A percentile compares a stretch with the other conserved stretches of the same genome.
phyloP scores from a whole-genome alignment of 1,139 yeast genomes.

The Debaryomyces udenii region DNA sequence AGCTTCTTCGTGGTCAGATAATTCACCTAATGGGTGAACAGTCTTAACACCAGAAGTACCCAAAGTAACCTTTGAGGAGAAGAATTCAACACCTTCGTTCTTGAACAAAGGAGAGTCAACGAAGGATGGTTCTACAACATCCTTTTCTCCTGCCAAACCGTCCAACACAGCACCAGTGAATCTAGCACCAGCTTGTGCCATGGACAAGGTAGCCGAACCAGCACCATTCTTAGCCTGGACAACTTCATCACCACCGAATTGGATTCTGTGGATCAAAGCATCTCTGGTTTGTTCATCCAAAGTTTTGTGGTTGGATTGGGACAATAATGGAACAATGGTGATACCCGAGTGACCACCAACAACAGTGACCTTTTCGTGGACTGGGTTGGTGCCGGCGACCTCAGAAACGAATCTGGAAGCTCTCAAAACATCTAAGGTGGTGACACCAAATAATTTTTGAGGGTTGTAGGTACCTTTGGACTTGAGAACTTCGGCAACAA shows the following conservation, averaged over 20 bases:
- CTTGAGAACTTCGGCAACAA: slow-evolving; percentile 84
- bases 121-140: slow-evolving; percentile 53
- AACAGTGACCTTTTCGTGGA: slow-evolving; percentile 70
- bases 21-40: slow-evolving; percentile 58
- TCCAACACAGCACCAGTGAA: slow-evolving; percentile 65
- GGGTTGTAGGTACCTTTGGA: slow-evolving; percentile 77
- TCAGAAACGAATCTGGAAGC: slow-evolving; percentile 80
- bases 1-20: slow-evolving; percentile 60
- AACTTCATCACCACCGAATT: slow-evolving; percentile 97
- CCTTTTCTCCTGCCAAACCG: slow-evolving; percentile 55
- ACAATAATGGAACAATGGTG: slow-evolving; percentile 87
- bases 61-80: slow-evolving; percentile 67
- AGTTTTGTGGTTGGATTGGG: slow-evolving; percentile 58
- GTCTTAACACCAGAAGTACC: slow-evolving; percentile 59
- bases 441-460: slow-evolving; percentile 84
- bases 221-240: slow-evolving; percentile 94
- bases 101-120: slow-evolving; percentile 53
- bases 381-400: slow-evolving; percentile 57
- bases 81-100: slow-evolving; percentile 57
- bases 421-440: slow-evolving; percentile 88
- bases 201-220: slow-evolving; percentile 92
- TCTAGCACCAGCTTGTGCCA: slow-evolving; percentile 95
- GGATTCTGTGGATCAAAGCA: slow-evolving; percentile 81
- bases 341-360: slow-evolving; percentile 98
- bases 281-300: slow-evolving; percentile 60